Evolutionary conservation across 2,329 filamentous ascomycete species (phyloP).

Genomic region (Penicillium sp.): DNA sequence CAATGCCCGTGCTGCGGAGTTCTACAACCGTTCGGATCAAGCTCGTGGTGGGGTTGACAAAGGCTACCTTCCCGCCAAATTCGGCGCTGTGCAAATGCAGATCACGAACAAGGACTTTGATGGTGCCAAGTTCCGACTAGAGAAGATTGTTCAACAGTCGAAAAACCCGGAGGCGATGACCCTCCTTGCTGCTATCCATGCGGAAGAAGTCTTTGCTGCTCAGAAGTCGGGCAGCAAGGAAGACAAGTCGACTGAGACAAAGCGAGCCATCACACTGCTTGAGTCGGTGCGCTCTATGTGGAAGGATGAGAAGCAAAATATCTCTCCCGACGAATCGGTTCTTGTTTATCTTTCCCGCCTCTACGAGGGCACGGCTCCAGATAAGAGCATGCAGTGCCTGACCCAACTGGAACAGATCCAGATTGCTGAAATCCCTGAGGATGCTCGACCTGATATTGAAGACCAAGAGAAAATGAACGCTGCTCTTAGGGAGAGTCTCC

Average conservation of each 20-base stretch:
- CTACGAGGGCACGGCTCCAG: slow-evolving; percentile 80
- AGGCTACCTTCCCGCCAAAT: slow-evolving; percentile 90
- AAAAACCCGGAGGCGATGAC: slow-evolving; percentile 87
- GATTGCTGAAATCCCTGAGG: slow-evolving; percentile 69
- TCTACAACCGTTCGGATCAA: slow-evolving; percentile 86
- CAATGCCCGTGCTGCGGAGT: slow-evolving; percentile 71
- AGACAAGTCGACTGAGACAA: slow-evolving; percentile 79
- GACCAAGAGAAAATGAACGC: slow-evolving; percentile 57
- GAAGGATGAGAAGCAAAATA: slow-evolving; percentile 87
- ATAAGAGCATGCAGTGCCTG: slow-evolving; percentile 88
- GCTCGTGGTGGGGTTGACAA: slow-evolving; percentile 87
- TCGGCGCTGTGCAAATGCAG: slow-evolving; percentile 85
- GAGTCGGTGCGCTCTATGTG: slow-evolving; percentile 82
- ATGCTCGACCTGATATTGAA: slow-evolving; percentile 60
- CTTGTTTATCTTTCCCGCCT: slow-evolving; percentile 87
- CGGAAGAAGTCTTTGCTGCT: slow-evolving; percentile 85
- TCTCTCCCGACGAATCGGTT: slow-evolving; percentile 78
- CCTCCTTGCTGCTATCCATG: slow-evolving; percentile 84
- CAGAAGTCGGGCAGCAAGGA: slow-evolving; percentile 78
- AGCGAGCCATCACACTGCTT: slow-evolving; percentile 80
- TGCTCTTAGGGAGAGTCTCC: slow-evolving; percentile 71
- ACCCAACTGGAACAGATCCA: slow-evolving; percentile 91
- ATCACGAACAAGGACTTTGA: slow-evolving; percentile 80
- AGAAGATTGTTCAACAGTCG: slow-evolving; percentile 87
- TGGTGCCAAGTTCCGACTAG: slow-evolving; percentile 86